Conservation (phyloP, 2,329 filamentous ascomycete species). For the Ilyonectria mors-panacis region DNA sequence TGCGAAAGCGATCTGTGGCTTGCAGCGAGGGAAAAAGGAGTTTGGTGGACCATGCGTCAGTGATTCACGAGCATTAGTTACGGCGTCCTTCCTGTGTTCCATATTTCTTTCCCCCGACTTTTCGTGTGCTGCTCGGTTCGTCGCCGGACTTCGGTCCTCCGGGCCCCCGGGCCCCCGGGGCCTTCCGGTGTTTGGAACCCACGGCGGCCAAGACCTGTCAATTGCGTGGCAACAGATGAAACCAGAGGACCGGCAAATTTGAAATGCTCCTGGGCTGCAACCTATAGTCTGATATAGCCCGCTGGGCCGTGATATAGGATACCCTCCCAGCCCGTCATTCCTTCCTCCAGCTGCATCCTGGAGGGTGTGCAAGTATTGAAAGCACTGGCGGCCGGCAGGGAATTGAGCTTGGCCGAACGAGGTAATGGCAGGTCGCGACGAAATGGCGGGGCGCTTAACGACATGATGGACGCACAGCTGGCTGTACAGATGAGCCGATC, state of each 20-base stretch:
- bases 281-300: conserved; percentile 12
- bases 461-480: conserved; percentile 22
- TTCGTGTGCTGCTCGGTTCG: background rate
- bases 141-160: conserved; percentile 18
- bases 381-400: background rate
- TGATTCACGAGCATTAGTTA: background rate
- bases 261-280: conserved; percentile 7
- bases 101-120: background rate
- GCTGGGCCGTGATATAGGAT: conserved; percentile 12
- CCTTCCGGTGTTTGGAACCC: conserved; percentile 32
- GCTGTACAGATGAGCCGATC: conserved; percentile 32
- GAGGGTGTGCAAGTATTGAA: conserved; percentile 16
- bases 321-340: background rate
- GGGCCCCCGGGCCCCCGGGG: conserved; percentile 23
- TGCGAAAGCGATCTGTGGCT: background rate
- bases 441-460: conserved; percentile 36
- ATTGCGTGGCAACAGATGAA: conserved; percentile 8
- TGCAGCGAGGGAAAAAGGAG: background rate
- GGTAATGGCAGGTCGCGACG: background rate
- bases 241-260: conserved; percentile 16
- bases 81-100: background rate
- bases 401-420: background rate
- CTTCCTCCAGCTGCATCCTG: background rate
- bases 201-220: conserved; percentile 17
- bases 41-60: background rate